Percentiles rank a stretch among this genome's conserved stretches.
Conservation (phyloP, 2,329 filamentous ascomycete genomes). For the Albifimbria verrucaria region DNA sequence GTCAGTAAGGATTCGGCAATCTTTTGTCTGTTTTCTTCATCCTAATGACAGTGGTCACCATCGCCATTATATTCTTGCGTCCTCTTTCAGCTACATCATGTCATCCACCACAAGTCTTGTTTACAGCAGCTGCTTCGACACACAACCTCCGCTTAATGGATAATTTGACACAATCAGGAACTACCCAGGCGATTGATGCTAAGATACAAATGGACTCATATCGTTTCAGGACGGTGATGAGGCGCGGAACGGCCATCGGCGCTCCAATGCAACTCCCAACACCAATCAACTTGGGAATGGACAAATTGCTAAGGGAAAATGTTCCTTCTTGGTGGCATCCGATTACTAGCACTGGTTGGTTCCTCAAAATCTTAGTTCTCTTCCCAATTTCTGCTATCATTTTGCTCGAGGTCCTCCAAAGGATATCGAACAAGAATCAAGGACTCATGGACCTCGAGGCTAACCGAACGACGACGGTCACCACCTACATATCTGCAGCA, state of each 20-base stretch:
- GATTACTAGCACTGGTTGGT: conserved; percentile 15
- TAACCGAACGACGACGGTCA: conserved; percentile 17
- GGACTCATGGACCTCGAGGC: conserved; percentile 18
- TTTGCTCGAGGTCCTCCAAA: conserved; percentile 17
- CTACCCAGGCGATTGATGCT: background rate
- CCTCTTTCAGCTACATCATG: conserved; percentile 10
- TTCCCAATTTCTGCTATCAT: conserved; percentile 18
- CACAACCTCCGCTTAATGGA: background rate
- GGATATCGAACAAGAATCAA: conserved; percentile 17
- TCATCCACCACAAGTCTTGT: background rate
- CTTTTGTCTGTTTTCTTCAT: conserved; percentile 11
- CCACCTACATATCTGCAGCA: conserved; percentile 24
- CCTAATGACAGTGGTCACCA: conserved; percentile 7
- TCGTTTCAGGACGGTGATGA: background rate
- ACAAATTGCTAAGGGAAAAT: background rate
- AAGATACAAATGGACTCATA: background rate
- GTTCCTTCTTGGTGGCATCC: conserved; percentile 18
- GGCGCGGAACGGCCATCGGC: background rate
- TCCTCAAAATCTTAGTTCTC: conserved; percentile 17
- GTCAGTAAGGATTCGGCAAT: conserved; percentile 11
- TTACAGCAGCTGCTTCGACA: background rate
- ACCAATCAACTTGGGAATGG: background rate
- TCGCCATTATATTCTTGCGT: conserved; percentile 12
- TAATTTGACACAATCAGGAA: background rate
- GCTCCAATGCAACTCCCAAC: background rate